phyloP scores from a whole-genome alignment of 2,329 filamentous ascomycete genomes.

The Davidsoniella virescens region DNA sequence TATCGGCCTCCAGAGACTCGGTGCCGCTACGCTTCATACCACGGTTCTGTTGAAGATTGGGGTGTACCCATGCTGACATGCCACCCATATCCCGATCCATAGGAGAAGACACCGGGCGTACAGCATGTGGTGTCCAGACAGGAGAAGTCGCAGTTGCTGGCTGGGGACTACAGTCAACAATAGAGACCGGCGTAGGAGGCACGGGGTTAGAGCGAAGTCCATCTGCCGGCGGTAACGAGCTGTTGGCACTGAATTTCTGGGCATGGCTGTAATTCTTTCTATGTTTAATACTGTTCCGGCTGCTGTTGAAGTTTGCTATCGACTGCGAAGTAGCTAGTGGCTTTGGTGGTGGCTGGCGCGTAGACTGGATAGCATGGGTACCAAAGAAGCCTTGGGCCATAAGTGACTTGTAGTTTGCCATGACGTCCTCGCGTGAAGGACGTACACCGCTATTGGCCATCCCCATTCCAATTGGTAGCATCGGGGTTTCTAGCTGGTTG shows the following conservation, averaged over 20 bases:
- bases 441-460: constrained; percentile 7
- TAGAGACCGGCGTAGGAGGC: constrained; percentile 12
- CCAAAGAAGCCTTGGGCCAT: constrained; percentile 42
- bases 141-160: constrained; percentile 15
- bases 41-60: constrained; percentile 19
- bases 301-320: constrained; percentile 10
- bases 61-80: background rate
- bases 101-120: constrained; percentile 15
- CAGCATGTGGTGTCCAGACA: constrained; percentile 1
- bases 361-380: constrained; percentile 40
- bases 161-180: constrained; percentile 7
- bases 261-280: background rate
- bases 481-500: background rate
- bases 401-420: constrained; percentile 40
- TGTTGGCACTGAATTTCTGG: background rate
- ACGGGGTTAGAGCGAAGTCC: constrained; percentile 9
- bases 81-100: constrained; percentile 12
- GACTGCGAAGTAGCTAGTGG: constrained; percentile 10
- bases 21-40: constrained; percentile 35
- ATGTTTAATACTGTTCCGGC: constrained; percentile 1
- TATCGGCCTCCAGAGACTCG: constrained; percentile 21
- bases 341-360: constrained; percentile 27
- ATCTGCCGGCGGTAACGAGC: constrained; percentile 8
- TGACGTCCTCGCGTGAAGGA: constrained; percentile 30
- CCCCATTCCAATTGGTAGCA: constrained; percentile 8